Evolutionary conservation across 2,329 filamentous ascomycete species (phyloP).

Genomic region (Cadophora sp.): DNA sequence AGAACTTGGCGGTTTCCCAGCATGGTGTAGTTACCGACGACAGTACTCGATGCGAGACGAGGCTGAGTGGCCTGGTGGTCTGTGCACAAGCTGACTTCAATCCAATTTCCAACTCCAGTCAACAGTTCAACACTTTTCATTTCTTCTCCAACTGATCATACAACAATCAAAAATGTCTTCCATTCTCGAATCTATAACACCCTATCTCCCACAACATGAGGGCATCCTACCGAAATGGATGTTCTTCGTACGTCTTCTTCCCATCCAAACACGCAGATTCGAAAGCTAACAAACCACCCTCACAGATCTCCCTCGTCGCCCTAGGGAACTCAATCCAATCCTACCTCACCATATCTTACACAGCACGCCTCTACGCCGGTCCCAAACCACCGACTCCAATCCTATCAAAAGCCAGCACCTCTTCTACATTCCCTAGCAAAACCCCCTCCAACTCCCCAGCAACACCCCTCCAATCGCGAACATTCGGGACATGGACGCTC

Average conservation of each 20-base stretch:
- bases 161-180: constrained; percentile 11
- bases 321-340: constrained; percentile 86
- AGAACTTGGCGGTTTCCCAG: too few species aligned
- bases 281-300: constrained; percentile 9
- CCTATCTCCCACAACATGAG: constrained; percentile 43
- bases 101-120: too few species aligned
- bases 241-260: constrained; percentile 58
- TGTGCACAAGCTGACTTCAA: constrained; percentile 5
- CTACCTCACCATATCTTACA: constrained; percentile 80
- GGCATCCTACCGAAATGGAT: constrained; percentile 71
- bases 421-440: constrained; percentile 40
- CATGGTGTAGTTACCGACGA: too few species aligned
- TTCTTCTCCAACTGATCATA: background rate
- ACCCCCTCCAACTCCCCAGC: constrained; percentile 78
- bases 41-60: too few species aligned
- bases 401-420: constrained; percentile 51
- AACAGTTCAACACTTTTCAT: background rate
- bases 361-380: constrained; percentile 84
- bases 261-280: background rate
- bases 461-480: constrained; percentile 75
- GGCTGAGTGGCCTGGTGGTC: constrained; percentile 9
- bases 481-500: constrained; percentile 76
- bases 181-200: constrained; percentile 7
- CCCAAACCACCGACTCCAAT: constrained; percentile 53
- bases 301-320: constrained; percentile 80